Conservation (phyloP, 2,329 filamentous ascomycete species). For the Ophiocordyceps camponoti-rufipedis region DNA sequence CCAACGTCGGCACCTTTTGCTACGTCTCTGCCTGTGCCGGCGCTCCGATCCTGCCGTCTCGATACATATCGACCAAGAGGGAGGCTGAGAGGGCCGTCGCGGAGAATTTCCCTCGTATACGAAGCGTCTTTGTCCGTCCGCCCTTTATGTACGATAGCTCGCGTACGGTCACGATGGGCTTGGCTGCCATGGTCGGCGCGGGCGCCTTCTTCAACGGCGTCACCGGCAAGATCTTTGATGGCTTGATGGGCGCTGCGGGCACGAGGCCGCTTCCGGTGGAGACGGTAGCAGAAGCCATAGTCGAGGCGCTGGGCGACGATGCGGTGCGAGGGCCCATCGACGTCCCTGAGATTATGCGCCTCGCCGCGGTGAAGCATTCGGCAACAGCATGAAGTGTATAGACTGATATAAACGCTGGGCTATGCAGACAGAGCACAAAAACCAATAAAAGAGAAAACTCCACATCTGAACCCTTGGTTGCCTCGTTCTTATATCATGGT, state of each 20-base stretch:
- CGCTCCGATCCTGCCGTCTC: slow-evolving; percentile 62
- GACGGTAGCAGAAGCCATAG: slow-evolving; percentile 70
- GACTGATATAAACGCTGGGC: too few species aligned
- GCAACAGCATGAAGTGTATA: not conserved
- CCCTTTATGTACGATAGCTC: slow-evolving; percentile 81
- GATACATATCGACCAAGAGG: slow-evolving; percentile 84
- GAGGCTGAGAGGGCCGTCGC: slow-evolving; percentile 69
- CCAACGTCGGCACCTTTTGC: slow-evolving; percentile 52
- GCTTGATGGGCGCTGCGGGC: slow-evolving; percentile 64
- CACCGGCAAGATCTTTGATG: slow-evolving; percentile 57
- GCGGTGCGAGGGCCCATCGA: slow-evolving; percentile 58
- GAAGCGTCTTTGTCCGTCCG: slow-evolving; percentile 66
- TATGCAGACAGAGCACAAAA: too few species aligned
- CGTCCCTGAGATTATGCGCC: slow-evolving; percentile 58
- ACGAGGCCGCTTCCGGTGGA: slow-evolving; percentile 80
- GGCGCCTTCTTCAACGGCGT: slow-evolving; percentile 61
- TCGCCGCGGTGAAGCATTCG: slow-evolving; percentile 43
- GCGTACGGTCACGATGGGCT: slow-evolving; percentile 63
- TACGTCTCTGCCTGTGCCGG: slow-evolving; percentile 83
- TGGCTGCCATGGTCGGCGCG: slow-evolving; percentile 60
- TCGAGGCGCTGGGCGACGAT: slow-evolving; percentile 69
- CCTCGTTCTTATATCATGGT: slow-evolving; percentile 56
- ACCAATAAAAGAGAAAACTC: too few species aligned
- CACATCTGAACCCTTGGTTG: too few species aligned
- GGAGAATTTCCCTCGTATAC: slow-evolving; percentile 53